phyloP scores from a whole-genome alignment of 768 basidiomycete species.

The Dacryopinax primogenitus region DNA sequence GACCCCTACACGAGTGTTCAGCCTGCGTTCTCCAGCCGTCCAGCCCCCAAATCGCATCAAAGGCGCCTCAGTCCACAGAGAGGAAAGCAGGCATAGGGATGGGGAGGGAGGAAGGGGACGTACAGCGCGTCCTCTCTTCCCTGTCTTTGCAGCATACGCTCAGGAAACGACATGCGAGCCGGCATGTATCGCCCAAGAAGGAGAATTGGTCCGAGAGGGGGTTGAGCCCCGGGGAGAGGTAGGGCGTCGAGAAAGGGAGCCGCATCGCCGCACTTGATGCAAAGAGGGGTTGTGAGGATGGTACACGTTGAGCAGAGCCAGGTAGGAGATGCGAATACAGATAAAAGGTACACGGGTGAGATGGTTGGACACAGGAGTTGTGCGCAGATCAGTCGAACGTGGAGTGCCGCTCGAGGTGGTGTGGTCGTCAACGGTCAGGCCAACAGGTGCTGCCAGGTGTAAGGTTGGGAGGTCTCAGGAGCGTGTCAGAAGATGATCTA shows the following conservation, averaged over 20 bases:
- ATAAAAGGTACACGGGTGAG: no score
- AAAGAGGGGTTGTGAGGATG: background rate
- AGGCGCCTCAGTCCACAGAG: background rate
- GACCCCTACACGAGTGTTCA: background rate
- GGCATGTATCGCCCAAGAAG: background rate
- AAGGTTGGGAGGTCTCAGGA: background rate
- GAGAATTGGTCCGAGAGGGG: background rate
- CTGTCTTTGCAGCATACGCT: background rate
- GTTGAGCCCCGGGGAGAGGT: background rate
- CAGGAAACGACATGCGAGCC: background rate
- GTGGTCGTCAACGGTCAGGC: no score
- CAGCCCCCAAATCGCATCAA: background rate
- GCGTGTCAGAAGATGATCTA: background rate
- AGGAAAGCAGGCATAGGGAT: background rate
- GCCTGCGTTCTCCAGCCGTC: background rate
- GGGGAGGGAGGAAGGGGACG: background rate
- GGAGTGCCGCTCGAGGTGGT: no score
- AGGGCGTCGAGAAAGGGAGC: background rate
- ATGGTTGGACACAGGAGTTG: no score
- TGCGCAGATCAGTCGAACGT: no score
- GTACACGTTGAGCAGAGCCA: no score
- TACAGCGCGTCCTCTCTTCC: background rate
- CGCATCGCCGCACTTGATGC: background rate
- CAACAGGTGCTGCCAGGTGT: background rate
- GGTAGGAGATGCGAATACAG: no score